Percentiles rank a stretch among this genome's conserved stretches.
Conservation (phyloP, 2,329 filamentous ascomycete genomes). For the Neonectria sp. region DNA sequence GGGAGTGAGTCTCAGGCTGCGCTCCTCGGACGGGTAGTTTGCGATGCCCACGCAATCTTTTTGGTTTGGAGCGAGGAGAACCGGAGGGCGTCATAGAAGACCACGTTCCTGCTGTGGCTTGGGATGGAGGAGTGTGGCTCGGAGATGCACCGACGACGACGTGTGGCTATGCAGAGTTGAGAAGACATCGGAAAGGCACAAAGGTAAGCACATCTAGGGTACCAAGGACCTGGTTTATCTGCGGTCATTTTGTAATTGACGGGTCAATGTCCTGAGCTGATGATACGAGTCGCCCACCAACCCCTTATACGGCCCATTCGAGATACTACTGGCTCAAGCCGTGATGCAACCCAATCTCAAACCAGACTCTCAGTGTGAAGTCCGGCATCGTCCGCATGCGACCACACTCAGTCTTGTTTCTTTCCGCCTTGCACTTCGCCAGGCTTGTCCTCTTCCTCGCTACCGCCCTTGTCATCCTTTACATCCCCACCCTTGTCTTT, state of each 20-base stretch:
- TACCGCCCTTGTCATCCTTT: not conserved
- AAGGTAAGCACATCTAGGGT: not conserved
- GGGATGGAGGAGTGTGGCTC: not conserved
- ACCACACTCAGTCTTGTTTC: not conserved
- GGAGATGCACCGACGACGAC: not conserved
- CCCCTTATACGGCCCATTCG: not conserved
- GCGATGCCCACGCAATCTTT: not conserved
- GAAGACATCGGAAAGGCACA: not conserved
- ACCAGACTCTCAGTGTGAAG: not conserved
- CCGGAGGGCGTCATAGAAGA: too few relatives aligned
- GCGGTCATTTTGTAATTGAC: not conserved
- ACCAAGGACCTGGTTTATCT: not conserved
- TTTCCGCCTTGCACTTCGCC: not conserved
- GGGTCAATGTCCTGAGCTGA: not conserved
- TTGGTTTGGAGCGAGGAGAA: too few relatives aligned
- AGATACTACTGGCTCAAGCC: not conserved
- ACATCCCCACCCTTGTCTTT: not conserved
- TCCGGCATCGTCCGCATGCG: too few relatives aligned
- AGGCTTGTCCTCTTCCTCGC: not conserved
- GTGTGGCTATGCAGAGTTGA: not conserved
- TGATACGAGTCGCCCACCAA: not conserved
- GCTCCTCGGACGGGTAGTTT: not conserved
- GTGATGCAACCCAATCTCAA: not conserved
- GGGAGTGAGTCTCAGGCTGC: not conserved
- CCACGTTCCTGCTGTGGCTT: not conserved